A percentile compares a stretch with the other conserved stretches of the same genome.
phyloP scores from a whole-genome alignment of 768 basidiomycete genomes.

The Boletus rubropictus region DNA sequence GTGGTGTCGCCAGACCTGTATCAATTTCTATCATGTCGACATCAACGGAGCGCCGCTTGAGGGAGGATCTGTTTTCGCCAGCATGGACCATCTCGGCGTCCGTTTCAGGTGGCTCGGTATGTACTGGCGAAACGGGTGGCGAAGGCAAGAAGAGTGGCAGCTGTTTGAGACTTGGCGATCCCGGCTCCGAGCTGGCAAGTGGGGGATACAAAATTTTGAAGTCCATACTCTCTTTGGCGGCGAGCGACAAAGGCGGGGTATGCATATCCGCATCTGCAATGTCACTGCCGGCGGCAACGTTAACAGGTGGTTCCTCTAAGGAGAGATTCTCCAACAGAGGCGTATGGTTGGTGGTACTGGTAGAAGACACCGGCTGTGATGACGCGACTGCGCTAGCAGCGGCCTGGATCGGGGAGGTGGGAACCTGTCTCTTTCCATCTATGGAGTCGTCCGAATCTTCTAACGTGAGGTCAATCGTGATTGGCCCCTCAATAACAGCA shows the following conservation, averaged over 20 bases:
- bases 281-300: background rate
- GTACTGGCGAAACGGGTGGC: slow-evolving; percentile 32
- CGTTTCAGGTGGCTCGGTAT: slow-evolving; percentile 18
- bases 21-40: slow-evolving; percentile 10
- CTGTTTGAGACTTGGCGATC: slow-evolving; percentile 3
- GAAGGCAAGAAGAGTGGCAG: slow-evolving; percentile 49
- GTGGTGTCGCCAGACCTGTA: background rate
- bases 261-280: slow-evolving; percentile 21
- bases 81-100: slow-evolving; percentile 15
- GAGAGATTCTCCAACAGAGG: slow-evolving; percentile 20
- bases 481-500: slow-evolving; percentile 11
- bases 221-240: slow-evolving; percentile 9
- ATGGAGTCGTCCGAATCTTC: slow-evolving; percentile 22
- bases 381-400: slow-evolving; percentile 1
- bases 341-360: slow-evolving; percentile 13
- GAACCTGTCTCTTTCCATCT: slow-evolving; percentile 6
- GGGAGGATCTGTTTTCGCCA: background rate
- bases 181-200: background rate
- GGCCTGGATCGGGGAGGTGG: slow-evolving; percentile 8
- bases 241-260: slow-evolving; percentile 12
- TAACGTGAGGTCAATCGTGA: slow-evolving; percentile 25
- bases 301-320: slow-evolving; percentile 13
- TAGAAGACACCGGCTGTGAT: slow-evolving; percentile 5
- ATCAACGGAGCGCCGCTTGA: slow-evolving; percentile 21
- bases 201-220: slow-evolving; percentile 6